Base-by-base conservation (phyloP, 106 monocot genomes). In the Ottelia alismoides region DNA sequence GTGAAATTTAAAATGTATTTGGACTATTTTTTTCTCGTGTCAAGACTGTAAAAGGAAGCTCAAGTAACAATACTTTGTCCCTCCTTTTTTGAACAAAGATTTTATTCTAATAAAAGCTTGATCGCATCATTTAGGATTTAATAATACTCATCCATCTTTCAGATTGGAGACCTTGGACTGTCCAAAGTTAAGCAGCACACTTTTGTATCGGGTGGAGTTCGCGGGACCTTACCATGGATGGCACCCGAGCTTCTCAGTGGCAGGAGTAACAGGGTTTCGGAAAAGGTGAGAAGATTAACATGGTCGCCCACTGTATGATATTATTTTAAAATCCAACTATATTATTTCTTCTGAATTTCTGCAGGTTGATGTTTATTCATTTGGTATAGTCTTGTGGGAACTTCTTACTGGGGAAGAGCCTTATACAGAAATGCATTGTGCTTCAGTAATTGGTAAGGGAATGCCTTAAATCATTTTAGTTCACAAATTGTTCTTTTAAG, bases 221-320 rank as follows among this genome's bases (percentile, higher is more conserved):
- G 96, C 51, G 96, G 96, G 64, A 96, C 96, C 47, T 64, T 96
- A 58, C 96, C 96, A 32, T 96, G 96, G 96, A 96, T 96, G 96
- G 96, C 96, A 30, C 89, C 96, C 24, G 96, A 96, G 60, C 89
- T 96, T 57, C 52, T 96, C 47, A 82, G 74, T 74, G 78, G 82
- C 43, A 96, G 89, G 62, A 82, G 65, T 54, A 82, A 61, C 62
- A 96, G 81, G 89, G 96, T 96, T 1, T 67, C 78, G 48, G 89
- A 96, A 47, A 88, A 96, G 74, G 96, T 96, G 62, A 54, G 25
- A 67, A n/a, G n/a, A n/a, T n/a, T n/a, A n/a, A n/a, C n/a, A n/a
- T n/a, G n/a, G n/a, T n/a, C n/a, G n/a, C n/a, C n/a, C n/a, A n/a
- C n/a, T n/a, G n/a, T n/a, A n/a, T n/a, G n/a, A n/a, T n/a, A n/a